Percentiles rank a stretch among this genome's conserved stretches.
Conservation (phyloP, 1,284 basidiomycete genomes). For the Tylopilus sp. region DNA sequence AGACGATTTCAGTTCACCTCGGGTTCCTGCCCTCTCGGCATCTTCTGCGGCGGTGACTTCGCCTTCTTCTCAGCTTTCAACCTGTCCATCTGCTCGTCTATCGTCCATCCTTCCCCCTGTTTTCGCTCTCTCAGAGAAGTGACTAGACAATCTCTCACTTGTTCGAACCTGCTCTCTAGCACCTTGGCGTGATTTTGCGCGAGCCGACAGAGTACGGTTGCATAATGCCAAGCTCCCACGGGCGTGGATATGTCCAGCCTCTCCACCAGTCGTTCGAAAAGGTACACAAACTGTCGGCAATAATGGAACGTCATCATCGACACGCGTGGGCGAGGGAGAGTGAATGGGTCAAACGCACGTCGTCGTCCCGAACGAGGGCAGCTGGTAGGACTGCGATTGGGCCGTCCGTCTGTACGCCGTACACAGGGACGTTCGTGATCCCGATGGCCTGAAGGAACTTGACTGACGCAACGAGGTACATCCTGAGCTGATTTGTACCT, state of each 20-base stretch:
- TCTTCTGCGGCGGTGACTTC: conserved; percentile 9
- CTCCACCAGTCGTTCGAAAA: conserved; percentile 9
- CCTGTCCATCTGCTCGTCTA: conserved; percentile 1
- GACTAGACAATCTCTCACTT: background rate
- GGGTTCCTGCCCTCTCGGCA: no score
- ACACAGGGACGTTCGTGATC: conserved; percentile 5
- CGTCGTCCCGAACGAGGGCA: conserved; percentile 7
- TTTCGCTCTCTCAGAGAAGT: no score
- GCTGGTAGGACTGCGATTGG: conserved; percentile 4
- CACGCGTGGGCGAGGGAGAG: no score
- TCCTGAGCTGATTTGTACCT: conserved; percentile 11
- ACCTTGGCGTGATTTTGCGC: conserved; percentile 3
- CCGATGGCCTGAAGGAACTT: conserved; percentile 10
- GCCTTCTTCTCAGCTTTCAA: background rate
- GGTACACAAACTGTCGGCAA: conserved; percentile 6
- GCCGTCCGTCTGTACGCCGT: conserved; percentile 9
- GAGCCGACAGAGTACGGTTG: conserved; percentile 10
- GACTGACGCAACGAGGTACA: conserved; percentile 12
- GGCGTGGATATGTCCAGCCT: conserved; percentile 8
- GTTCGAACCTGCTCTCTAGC: background rate
- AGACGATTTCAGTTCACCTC: no score
- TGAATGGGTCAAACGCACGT: background rate
- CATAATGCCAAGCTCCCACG: conserved; percentile 8
- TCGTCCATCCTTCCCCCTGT: background rate
- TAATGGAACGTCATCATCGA: no score